phyloP scores from a whole-genome alignment of 2,329 filamentous ascomycete species.

The Dothidotthia symphoricarpi region DNA sequence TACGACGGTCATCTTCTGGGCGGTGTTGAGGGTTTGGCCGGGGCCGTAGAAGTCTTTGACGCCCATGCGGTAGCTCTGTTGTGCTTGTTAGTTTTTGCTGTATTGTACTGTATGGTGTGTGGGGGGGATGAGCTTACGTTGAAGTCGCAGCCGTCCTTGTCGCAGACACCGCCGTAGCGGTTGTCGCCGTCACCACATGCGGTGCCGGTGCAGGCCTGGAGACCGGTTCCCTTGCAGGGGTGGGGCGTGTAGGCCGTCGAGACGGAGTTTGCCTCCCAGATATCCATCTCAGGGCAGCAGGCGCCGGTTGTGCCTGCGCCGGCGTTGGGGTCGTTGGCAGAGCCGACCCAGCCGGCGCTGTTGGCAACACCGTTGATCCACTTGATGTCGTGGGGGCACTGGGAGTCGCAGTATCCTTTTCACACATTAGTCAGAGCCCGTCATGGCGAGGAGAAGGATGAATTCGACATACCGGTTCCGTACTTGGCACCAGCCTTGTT shows the following conservation, averaged over 20 bases:
- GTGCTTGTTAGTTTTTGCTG: slow-evolving; percentile 9
- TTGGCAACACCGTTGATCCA: slow-evolving; percentile 56
- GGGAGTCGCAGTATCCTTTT: slow-evolving; percentile 40
- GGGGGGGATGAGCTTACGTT: slow-evolving; percentile 30
- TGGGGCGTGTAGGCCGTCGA: slow-evolving; percentile 66
- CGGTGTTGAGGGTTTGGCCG: slow-evolving; percentile 48
- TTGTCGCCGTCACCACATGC: slow-evolving; percentile 43
- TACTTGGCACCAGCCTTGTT: slow-evolving; percentile 57
- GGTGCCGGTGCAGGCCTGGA: slow-evolving; percentile 54
- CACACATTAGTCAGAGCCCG: background rate
- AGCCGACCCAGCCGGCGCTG: slow-evolving; percentile 54
- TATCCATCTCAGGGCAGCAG: slow-evolving; percentile 69
- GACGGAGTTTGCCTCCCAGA: slow-evolving; percentile 69
- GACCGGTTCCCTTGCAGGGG: slow-evolving; percentile 55
- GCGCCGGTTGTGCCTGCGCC: slow-evolving; percentile 56
- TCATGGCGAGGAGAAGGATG: background rate
- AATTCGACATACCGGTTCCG: slow-evolving; percentile 53
- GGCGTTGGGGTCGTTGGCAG: slow-evolving; percentile 54
- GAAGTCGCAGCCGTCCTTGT: slow-evolving; percentile 67
- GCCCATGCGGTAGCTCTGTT: slow-evolving; percentile 64
- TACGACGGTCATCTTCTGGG: slow-evolving; percentile 49
- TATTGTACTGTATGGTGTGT: background rate
- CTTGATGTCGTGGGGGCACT: slow-evolving; percentile 52
- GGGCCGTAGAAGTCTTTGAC: slow-evolving; percentile 63
- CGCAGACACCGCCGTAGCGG: slow-evolving; percentile 63